Conservation (phyloP, 2,329 filamentous ascomycete species). For the Ophiostoma populinum region DNA sequence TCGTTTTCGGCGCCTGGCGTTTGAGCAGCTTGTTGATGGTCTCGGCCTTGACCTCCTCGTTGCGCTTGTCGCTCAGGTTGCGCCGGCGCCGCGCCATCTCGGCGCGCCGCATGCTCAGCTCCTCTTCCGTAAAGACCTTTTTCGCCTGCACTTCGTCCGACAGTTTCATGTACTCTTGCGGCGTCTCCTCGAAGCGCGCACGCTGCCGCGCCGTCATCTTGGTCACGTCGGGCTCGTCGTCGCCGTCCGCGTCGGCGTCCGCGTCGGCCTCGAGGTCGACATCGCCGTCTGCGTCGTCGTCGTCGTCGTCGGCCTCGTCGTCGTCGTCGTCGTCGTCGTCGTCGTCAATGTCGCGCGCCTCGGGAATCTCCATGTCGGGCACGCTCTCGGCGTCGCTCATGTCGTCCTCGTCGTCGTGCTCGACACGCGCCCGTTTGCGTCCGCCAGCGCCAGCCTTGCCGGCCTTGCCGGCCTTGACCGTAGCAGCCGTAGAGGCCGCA, state of each 20-base stretch:
- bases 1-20: slow-evolving; percentile 63
- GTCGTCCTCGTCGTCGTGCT: slow-evolving; percentile 17
- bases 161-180: slow-evolving; percentile 39
- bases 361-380: no score
- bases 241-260: slow-evolving; percentile 24
- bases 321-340: slow-evolving; percentile 22
- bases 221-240: slow-evolving; percentile 34
- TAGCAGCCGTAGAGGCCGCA: no score
- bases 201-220: slow-evolving; percentile 46
- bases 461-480: background rate
- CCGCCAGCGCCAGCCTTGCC: slow-evolving; percentile 9
- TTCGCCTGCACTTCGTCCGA: slow-evolving; percentile 49
- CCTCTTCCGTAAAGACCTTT: slow-evolving; percentile 43
- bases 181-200: slow-evolving; percentile 36
- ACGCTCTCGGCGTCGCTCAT: slow-evolving; percentile 35
- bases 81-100: slow-evolving; percentile 44
- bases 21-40: slow-evolving; percentile 82
- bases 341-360: slow-evolving; percentile 24
- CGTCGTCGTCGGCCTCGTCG: slow-evolving; percentile 22
- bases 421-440: background rate
- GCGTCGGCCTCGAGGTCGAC: slow-evolving; percentile 25
- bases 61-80: slow-evolving; percentile 47
- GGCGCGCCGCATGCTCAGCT: slow-evolving; percentile 42
- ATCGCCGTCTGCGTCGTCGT: slow-evolving; percentile 22
- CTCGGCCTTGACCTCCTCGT: slow-evolving; percentile 60